Percentiles rank a stretch among this genome's conserved stretches.
Conservation (phyloP, 2,329 filamentous ascomycete genomes). For the Penicillium sp. region DNA sequence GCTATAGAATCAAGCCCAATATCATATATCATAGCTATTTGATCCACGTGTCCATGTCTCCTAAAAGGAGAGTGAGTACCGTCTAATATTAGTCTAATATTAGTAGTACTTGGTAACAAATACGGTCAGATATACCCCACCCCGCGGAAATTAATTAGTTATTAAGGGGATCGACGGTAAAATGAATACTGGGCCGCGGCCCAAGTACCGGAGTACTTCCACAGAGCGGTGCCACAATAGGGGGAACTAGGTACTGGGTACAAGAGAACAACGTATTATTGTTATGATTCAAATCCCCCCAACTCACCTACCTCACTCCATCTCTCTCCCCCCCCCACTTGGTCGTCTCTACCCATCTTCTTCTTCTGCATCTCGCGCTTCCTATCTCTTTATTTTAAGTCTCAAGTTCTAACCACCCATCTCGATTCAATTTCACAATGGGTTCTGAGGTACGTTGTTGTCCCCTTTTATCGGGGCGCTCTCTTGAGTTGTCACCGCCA, state of each 20-base stretch:
- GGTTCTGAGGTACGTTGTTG: slow-evolving; percentile 60
- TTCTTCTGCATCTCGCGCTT: slow-evolving; percentile 19
- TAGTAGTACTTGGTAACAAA: neutral
- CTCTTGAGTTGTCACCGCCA: slow-evolving; percentile 32
- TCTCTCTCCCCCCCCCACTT: slow-evolving; percentile 25
- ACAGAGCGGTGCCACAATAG: slow-evolving; percentile 1
- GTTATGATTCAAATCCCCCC: slow-evolving; percentile 21
- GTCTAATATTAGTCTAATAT: neutral
- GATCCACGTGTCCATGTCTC: neutral
- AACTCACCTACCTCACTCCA: slow-evolving; percentile 14
- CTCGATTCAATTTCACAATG: slow-evolving; percentile 48
- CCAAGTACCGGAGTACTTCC: slow-evolving; percentile 12
- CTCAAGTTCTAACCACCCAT: slow-evolving; percentile 48
- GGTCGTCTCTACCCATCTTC: slow-evolving; percentile 23
- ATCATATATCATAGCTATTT: neutral
- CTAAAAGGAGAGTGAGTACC: neutral
- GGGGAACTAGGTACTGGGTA: slow-evolving; percentile 13
- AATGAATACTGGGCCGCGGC: slow-evolving; percentile 7
- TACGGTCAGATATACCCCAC: slow-evolving; percentile 8
- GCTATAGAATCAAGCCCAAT: neutral
- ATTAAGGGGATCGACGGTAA: slow-evolving; percentile 9
- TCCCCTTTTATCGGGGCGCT: slow-evolving; percentile 34
- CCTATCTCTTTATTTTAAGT: slow-evolving; percentile 13
- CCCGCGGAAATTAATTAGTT: slow-evolving; percentile 5
- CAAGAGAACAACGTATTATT: slow-evolving; percentile 12